Percentiles rank a stretch among this genome's conserved stretches.
Evolutionary conservation across 1,284 basidiomycete species (phyloP).

Genomic region (Phlebopus sp.): DNA sequence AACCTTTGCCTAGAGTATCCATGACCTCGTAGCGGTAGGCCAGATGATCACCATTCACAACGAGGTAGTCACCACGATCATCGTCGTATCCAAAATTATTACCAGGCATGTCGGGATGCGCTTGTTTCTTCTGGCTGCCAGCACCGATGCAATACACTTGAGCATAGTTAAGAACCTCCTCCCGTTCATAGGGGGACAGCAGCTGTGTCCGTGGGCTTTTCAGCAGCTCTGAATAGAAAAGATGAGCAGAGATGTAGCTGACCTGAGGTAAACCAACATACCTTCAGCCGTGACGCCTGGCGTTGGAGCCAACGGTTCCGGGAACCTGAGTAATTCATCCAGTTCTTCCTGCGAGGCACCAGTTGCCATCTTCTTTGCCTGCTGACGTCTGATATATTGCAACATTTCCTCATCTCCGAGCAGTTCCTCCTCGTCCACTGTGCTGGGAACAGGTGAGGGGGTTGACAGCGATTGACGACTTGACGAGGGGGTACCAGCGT

Average conservation of each 20-base stretch:
- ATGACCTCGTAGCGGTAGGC: slow-evolving; percentile 95
- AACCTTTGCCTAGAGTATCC: slow-evolving; percentile 93
- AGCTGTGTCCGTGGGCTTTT: slow-evolving; percentile 59
- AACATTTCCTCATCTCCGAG: slow-evolving; percentile 97
- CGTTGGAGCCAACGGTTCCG: slow-evolving; percentile 79
- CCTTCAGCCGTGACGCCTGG: slow-evolving; percentile 69
- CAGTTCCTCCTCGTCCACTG: slow-evolving; percentile 86
- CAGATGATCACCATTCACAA: slow-evolving; percentile 90
- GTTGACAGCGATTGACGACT: slow-evolving; percentile 76
- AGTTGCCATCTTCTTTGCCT: slow-evolving; percentile 81
- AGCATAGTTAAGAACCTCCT: slow-evolving; percentile 89
- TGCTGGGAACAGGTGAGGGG: slow-evolving; percentile 72
- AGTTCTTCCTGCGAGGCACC: slow-evolving; percentile 85
- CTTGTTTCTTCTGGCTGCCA: slow-evolving; percentile 77
- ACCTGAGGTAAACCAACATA: slow-evolving; percentile 37
- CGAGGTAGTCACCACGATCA: slow-evolving; percentile 95
- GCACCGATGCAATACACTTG: slow-evolving; percentile 85
- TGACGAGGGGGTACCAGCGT: slow-evolving; percentile 62
- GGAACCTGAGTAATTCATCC: slow-evolving; percentile 89
- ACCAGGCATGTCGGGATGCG: slow-evolving; percentile 66
- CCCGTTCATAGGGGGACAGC: slow-evolving; percentile 84
- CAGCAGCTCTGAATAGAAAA: slow-evolving; percentile 49
- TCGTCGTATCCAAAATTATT: slow-evolving; percentile 99
- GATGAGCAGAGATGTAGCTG: slow-evolving; percentile 7
- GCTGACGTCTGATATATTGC: slow-evolving; percentile 88